Evolutionary conservation across 2,329 filamentous ascomycete genomes (phyloP), one percentile per base, ranked within the genome.

Genomic region (Aspergillus sp.): DNA sequence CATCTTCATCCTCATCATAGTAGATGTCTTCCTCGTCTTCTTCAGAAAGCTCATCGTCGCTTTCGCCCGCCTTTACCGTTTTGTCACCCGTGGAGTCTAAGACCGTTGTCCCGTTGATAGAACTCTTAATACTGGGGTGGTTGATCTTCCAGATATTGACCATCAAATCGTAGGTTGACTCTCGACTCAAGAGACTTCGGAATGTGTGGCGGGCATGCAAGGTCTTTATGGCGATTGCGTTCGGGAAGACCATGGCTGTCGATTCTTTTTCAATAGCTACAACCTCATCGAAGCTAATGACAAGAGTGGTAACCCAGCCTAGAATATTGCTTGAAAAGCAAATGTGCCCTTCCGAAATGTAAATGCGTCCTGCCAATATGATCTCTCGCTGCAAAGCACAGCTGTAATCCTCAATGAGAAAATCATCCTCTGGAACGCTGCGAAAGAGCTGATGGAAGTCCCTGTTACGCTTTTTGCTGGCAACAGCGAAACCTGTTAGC

Each of bases 321-420:
- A 99, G 85, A 64, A 99, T 99, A 71, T 99, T 99, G 80, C 95
- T 98, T 68, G 93, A 97, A 76, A 99, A 99, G 79, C 95, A 99
- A 47, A 99, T 86, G 71, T 99, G 93, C 11, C 93, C 93, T 76
- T 99, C 95, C 0, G 95, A 98, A 42, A 99, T 91, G 69, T 99
- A 99, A 13, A 99, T 83, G 41, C 95, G 85, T 5, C 95, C 95
- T 65, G 97, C 95, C 6, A 96, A 86, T 36, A 99, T 84, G 59
- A 99, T 99, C 71, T 99, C 96, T 64, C 93, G 87, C 74, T 99
- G 95, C 58, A 99, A 75, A 4, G 95, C 95, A 72, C 95, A 97
- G 73, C 95, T 97, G 74, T 98, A 99, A 73, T 99, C 95, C 71
- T 99, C 95, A 63, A 99, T 98, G 24, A 99, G 82, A 70, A 96